phyloP scores from a whole-genome alignment of 2,329 filamentous ascomycete species.

The Beauveria sp. region DNA sequence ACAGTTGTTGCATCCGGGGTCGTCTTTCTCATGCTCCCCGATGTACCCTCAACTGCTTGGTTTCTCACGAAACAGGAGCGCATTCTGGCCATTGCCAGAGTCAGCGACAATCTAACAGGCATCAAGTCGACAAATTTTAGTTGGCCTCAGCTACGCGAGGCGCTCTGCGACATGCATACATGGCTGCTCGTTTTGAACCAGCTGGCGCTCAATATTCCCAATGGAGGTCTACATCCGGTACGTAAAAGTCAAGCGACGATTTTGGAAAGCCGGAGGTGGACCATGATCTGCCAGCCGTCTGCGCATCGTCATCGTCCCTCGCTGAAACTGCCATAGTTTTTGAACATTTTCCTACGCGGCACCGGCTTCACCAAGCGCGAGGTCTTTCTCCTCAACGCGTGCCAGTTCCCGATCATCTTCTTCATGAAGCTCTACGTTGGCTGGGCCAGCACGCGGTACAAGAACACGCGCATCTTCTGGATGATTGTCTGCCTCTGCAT shows the following conservation, averaged over 20 bases:
- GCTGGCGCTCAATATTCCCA: conserved; percentile 21
- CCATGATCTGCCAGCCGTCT: no score
- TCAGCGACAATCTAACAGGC: conserved; percentile 47
- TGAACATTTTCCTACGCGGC: conserved; percentile 18
- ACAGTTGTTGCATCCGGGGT: conserved; percentile 1
- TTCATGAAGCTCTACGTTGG: conserved; percentile 18
- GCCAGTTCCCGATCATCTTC: conserved; percentile 16
- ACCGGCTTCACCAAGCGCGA: conserved; percentile 18
- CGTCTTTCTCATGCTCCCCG: not conserved
- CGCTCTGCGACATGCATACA: not conserved
- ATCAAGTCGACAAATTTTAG: conserved; percentile 18
- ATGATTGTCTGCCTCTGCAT: conserved; percentile 18
- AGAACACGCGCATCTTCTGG: conserved; percentile 19
- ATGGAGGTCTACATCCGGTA: conserved; percentile 18
- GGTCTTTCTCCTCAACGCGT: conserved; percentile 16
- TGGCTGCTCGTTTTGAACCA: conserved; percentile 15
- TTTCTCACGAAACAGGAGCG: conserved; percentile 55
- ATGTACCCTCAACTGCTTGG: conserved; percentile 28
- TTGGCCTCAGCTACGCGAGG: not conserved
- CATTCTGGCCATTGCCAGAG: conserved; percentile 56
- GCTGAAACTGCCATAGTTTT: conserved; percentile 14
- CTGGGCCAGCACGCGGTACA: conserved; percentile 16
- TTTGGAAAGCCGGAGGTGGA: no score
- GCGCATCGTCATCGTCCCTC: no score
- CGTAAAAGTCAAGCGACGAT: no score